These are phyloP conservation scores for Saccharomycopsis microspora DNA, from an alignment of 805 yeast genomes.

Conservation along the genomic window DNA sequence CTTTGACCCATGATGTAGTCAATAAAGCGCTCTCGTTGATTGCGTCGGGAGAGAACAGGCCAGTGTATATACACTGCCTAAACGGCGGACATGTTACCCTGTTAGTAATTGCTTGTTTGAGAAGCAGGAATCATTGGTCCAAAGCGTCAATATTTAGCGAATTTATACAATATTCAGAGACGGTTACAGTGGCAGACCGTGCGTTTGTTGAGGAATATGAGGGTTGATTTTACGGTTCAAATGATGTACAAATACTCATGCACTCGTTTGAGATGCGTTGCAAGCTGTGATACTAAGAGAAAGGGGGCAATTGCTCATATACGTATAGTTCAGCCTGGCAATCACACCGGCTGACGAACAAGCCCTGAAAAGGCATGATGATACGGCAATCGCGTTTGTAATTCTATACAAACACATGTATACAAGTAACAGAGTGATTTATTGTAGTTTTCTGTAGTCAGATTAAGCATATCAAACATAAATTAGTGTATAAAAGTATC, in stretches of 20 bases:
- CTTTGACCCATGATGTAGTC: slow-evolving; percentile 58
- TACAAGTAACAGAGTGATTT: too few species aligned
- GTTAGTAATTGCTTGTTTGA: slow-evolving; percentile 71
- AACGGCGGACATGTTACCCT: slow-evolving; percentile 87
- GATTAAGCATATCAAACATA: too few species aligned
- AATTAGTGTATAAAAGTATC: too few species aligned
- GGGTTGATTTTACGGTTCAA: background rate
- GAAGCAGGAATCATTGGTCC: slow-evolving; percentile 83
- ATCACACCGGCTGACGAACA: too few species aligned
- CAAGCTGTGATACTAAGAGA: too few species aligned
- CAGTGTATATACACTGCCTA: slow-evolving; percentile 75
- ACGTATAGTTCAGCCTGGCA: too few species aligned
- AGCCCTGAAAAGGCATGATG: too few species aligned
- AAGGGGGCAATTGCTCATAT: too few species aligned
- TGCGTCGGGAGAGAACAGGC: slow-evolving; percentile 41
- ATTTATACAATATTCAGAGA: slow-evolving; percentile 64
- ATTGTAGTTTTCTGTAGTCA: too few species aligned
- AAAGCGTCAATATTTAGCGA: slow-evolving; percentile 80
- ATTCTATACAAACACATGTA: too few species aligned
- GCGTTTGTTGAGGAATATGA: slow-evolving; percentile 68
- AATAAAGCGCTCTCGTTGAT: slow-evolving; percentile 43
- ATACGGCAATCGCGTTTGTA: too few species aligned
- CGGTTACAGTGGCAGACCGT: slow-evolving; percentile 73
- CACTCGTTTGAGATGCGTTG: background rate
- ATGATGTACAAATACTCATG: background rate